phyloP scores from a whole-genome alignment of 768 basidiomycete species.

The Amanita subjunquillea region DNA sequence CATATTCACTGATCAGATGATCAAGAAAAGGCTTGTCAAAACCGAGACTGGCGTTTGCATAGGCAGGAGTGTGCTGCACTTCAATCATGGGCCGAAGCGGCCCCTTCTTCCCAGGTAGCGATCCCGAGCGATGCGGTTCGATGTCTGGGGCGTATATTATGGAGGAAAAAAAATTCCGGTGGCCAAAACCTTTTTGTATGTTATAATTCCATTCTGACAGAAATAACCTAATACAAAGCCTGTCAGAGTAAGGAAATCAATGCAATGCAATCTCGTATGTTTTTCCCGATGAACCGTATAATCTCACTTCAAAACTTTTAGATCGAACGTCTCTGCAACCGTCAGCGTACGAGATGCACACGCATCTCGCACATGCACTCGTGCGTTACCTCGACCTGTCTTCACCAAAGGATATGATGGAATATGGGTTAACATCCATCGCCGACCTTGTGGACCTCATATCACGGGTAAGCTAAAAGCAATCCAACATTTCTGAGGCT shows the following conservation, averaged over 20 bases:
- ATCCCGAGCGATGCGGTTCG: constrained; percentile 74
- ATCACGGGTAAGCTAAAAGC: constrained; percentile 45
- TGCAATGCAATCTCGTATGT: constrained; percentile 69
- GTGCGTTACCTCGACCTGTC: constrained; percentile 58
- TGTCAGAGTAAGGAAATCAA: constrained; percentile 53
- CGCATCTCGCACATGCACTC: constrained; percentile 64
- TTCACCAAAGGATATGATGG: constrained; percentile 46
- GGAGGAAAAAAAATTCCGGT: constrained; percentile 49
- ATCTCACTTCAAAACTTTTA: constrained; percentile 14
- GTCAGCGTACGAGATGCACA: constrained; percentile 42
- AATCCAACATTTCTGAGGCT: neutral
- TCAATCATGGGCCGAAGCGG: constrained; percentile 40
- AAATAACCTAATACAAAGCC: neutral
- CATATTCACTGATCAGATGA: neutral
- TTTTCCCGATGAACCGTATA: neutral
- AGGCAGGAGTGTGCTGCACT: constrained; percentile 72
- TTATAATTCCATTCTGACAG: constrained; percentile 4
- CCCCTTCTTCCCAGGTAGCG: constrained; percentile 33
- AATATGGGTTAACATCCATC: constrained; percentile 45
- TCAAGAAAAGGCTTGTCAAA: constrained; percentile 52
- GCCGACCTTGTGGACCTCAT: constrained; percentile 60
- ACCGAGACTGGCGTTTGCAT: constrained; percentile 62
- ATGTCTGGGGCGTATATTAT: constrained; percentile 67
- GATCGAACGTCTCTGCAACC: constrained; percentile 48
- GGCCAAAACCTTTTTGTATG: constrained; percentile 47